These are phyloP conservation scores for Musa itinerans DNA, from an alignment of 176 grass and related monocot species.

Conservation along the genomic window DNA sequence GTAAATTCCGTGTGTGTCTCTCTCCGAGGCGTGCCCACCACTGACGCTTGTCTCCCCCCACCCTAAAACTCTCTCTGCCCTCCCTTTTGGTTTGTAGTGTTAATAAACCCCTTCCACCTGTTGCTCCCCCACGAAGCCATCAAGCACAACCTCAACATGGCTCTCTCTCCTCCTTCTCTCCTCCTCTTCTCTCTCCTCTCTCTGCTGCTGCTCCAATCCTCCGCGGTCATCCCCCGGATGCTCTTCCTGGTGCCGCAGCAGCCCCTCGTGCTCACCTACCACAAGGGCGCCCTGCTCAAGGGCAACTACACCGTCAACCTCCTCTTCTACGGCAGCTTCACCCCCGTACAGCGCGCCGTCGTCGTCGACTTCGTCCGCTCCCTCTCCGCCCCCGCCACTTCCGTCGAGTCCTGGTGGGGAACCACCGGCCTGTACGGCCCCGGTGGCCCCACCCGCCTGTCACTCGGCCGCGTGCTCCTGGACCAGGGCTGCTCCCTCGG, in stretches of 20 bases:
- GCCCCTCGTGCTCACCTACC: slow-evolving; percentile 18
- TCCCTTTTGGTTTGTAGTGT: too few species aligned
- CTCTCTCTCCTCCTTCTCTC: not conserved
- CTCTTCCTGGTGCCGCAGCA: slow-evolving; percentile 9
- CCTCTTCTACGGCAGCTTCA: slow-evolving; percentile 42
- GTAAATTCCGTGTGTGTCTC: too few species aligned
- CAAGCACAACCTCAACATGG: not conserved
- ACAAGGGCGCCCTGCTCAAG: slow-evolving; percentile 36
- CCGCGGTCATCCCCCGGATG: slow-evolving; percentile 31
- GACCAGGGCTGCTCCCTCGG: slow-evolving; percentile 30
- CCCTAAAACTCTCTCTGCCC: too few species aligned
- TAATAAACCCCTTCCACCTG: too few species aligned
- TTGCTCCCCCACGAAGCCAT: too few species aligned
- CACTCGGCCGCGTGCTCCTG: slow-evolving; percentile 10
- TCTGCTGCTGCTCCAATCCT: not conserved
- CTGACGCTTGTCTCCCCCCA: too few species aligned
- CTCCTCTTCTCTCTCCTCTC: slow-evolving; percentile 27
- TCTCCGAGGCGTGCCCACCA: too few species aligned
- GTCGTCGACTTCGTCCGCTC: slow-evolving; percentile 44
- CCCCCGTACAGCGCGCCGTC: slow-evolving; percentile 28
- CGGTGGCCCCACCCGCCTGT: not conserved
- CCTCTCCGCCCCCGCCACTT: slow-evolving; percentile 12
- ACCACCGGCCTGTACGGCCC: slow-evolving; percentile 15
- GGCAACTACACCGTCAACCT: slow-evolving; percentile 31
- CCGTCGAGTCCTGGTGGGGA: slow-evolving; percentile 39